These are phyloP conservation scores for Salix dunnii DNA, from an alignment of 345 rosid species.

Conservation along the genomic window DNA sequence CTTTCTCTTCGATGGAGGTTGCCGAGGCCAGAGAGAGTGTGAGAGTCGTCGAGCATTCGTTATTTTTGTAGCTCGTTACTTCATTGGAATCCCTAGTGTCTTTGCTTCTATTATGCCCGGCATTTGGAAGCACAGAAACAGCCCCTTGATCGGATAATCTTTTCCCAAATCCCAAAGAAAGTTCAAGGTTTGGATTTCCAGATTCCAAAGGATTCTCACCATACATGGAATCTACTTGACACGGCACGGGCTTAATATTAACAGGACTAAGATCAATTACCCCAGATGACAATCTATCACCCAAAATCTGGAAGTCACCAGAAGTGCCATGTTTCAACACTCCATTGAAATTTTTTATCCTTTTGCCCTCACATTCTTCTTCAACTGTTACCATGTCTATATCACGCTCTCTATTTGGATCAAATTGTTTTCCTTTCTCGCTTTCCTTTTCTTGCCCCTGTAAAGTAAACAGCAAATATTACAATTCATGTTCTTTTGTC, in stretches of 20 bases:
- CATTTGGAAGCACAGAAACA: neutral
- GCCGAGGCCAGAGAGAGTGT: constrained; percentile 18
- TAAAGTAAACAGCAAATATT: too few relatives aligned
- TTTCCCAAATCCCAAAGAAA: constrained; percentile 8
- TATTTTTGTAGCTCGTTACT: neutral
- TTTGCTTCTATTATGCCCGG: neutral
- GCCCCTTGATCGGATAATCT: neutral
- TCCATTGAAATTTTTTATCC: too few relatives aligned
- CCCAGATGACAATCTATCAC: neutral
- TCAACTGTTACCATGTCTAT: too few relatives aligned
- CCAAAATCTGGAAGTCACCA: neutral
- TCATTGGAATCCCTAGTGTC: neutral
- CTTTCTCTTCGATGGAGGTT: neutral
- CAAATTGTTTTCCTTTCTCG: too few relatives aligned
- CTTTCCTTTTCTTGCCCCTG: too few relatives aligned
- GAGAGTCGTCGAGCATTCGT: neutral
- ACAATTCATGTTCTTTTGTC: too few relatives aligned
- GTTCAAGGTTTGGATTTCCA: constrained; percentile 15
- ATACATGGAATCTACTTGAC: neutral
- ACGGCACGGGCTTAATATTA: neutral
- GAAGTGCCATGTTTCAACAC: too few relatives aligned
- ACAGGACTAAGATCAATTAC: neutral
- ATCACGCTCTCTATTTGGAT: too few relatives aligned
- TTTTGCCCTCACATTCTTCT: too few relatives aligned
- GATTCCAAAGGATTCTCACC: neutral